Conservation (phyloP, 2,329 filamentous ascomycete species). For the Berkeleyomyces rouxiae region DNA sequence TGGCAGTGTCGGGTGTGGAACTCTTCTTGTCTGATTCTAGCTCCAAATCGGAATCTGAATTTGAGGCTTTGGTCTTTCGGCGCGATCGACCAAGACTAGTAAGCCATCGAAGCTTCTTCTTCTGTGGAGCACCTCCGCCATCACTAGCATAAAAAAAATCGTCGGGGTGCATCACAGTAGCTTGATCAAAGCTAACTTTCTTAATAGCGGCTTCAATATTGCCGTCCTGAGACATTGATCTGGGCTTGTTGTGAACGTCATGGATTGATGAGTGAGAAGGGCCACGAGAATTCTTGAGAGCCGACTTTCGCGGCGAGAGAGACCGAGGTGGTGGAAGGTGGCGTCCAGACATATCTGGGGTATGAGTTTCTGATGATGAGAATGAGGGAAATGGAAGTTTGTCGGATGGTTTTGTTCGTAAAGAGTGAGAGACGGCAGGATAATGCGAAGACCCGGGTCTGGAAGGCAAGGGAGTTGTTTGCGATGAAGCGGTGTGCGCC, state of each 20-base stretch:
- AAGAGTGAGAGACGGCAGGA: neutral
- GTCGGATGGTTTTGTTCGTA: neutral
- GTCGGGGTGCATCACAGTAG: slow-evolving; percentile 8
- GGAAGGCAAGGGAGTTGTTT: neutral
- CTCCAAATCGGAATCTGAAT: neutral
- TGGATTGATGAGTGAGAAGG: neutral
- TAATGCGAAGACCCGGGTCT: slow-evolving; percentile 25
- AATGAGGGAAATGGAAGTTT: neutral
- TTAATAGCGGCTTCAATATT: slow-evolving; percentile 2
- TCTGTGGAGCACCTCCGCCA: slow-evolving; percentile 1
- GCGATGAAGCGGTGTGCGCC: slow-evolving; percentile 3
- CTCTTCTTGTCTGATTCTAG: neutral
- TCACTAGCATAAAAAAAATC: slow-evolving; percentile 6
- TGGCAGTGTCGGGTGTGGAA: neutral
- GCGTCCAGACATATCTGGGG: slow-evolving; percentile 7
- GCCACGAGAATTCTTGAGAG: slow-evolving; percentile 35
- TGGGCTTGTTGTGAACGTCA: neutral
- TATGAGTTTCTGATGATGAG: neutral
- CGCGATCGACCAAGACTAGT: neutral
- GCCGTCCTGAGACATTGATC: slow-evolving; percentile 3
- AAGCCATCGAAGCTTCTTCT: slow-evolving; percentile 9
- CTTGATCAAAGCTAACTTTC: slow-evolving; percentile 11
- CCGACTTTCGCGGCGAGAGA: slow-evolving; percentile 61
- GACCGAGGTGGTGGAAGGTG: slow-evolving; percentile 46
- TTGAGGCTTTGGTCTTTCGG: neutral